Evolutionary conservation across 139 green algal species (phyloP).

Genomic region (Parachlorella kessleri): DNA sequence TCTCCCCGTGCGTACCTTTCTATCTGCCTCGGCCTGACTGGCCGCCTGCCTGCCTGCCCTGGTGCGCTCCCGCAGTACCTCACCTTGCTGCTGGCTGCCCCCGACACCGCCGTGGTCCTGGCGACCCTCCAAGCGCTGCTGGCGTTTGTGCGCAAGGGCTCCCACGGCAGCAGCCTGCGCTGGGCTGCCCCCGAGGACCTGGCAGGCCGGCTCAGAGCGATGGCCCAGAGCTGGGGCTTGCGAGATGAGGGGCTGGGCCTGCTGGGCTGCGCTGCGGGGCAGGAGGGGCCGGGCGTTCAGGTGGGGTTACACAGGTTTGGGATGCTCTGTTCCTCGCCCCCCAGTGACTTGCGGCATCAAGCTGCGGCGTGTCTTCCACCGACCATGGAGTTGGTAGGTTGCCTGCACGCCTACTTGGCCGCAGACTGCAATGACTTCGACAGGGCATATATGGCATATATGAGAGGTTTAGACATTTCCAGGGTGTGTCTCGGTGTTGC

Average conservation of each 20-base stretch:
- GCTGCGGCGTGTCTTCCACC: too few species aligned
- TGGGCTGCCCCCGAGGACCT: conserved; percentile 67
- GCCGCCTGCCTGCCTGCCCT: background rate
- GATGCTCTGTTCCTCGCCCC: too few species aligned
- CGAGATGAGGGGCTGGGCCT: conserved; percentile 81
- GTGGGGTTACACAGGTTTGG: conserved; percentile 6
- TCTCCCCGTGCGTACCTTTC: too few species aligned
- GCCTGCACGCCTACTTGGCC: too few species aligned
- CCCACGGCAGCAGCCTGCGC: conserved; percentile 57
- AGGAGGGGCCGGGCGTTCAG: conserved; percentile 11
- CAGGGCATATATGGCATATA: too few species aligned
- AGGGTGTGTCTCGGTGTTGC: background rate
- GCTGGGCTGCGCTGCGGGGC: conserved; percentile 41
- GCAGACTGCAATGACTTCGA: too few species aligned
- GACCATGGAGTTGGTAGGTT: too few species aligned
- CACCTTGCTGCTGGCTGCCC: conserved; percentile 69
- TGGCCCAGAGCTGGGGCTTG: conserved; percentile 83
- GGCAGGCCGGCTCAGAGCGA: conserved; percentile 64
- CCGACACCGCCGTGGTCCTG: conserved; percentile 65
- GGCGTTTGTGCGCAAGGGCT: conserved; percentile 76
- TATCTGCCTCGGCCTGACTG: too few species aligned
- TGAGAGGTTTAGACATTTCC: too few species aligned
- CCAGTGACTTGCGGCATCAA: too few species aligned
- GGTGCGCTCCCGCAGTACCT: conserved; percentile 66
- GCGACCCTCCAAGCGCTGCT: conserved; percentile 71